These are phyloP conservation scores for Aspergillus chevalieri DNA, from an alignment of 2,329 filamentous ascomycete genomes.

Conservation along the genomic window DNA sequence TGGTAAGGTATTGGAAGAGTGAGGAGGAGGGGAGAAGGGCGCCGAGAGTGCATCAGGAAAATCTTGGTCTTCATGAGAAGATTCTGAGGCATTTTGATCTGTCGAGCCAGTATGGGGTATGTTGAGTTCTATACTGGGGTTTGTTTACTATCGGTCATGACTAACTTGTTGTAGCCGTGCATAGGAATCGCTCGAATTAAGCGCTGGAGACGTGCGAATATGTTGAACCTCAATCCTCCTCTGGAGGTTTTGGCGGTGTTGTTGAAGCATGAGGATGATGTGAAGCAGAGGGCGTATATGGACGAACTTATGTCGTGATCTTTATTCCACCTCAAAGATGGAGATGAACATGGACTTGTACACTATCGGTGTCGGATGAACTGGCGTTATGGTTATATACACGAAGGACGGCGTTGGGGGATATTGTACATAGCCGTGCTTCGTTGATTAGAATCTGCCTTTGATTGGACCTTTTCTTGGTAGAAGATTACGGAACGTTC, in stretches of 20 bases:
- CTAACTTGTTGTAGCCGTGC: slow-evolving; percentile 59
- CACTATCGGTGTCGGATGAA: not conserved
- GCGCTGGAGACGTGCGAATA: slow-evolving; percentile 81
- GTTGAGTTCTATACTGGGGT: slow-evolving; percentile 32
- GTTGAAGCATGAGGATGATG: slow-evolving; percentile 51
- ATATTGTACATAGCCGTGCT: slow-evolving; percentile 6
- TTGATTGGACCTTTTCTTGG: not conserved
- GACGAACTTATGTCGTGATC: slow-evolving; percentile 32
- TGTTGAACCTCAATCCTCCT: slow-evolving; percentile 76
- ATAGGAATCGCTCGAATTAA: slow-evolving; percentile 75
- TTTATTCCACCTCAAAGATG: not conserved
- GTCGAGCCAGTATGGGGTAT: slow-evolving; percentile 82
- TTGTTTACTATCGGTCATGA: not conserved
- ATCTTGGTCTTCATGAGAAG: slow-evolving; percentile 69
- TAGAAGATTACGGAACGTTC: no score
- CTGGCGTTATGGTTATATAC: slow-evolving; percentile 7
- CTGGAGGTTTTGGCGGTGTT: slow-evolving; percentile 85
- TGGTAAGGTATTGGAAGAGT: slow-evolving; percentile 69
- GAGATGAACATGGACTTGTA: not conserved
- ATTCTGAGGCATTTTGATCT: slow-evolving; percentile 88
- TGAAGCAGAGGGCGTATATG: slow-evolving; percentile 60
- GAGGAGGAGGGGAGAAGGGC: slow-evolving; percentile 65
- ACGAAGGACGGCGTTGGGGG: slow-evolving; percentile 4
- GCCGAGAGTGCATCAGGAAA: slow-evolving; percentile 67
- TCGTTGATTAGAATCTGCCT: not conserved